phyloP scores from a whole-genome alignment of 306 rosid genomes.

The Geum urbanum region DNA sequence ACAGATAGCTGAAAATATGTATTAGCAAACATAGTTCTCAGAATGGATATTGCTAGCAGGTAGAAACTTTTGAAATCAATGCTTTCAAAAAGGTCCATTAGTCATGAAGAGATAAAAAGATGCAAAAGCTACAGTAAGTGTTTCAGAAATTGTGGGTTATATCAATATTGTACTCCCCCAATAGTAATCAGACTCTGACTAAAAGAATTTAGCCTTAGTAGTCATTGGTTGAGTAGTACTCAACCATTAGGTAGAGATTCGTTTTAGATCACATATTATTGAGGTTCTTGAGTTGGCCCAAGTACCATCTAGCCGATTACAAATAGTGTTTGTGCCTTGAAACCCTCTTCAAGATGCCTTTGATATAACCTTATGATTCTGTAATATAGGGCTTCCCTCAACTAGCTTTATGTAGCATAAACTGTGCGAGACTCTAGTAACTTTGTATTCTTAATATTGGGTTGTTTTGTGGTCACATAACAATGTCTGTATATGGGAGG shows the following conservation, averaged over 20 bases:
- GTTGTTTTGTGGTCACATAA: background rate
- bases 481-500: background rate
- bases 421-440: background rate
- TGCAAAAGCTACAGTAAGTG: too few species aligned
- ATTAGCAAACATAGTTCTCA: too few species aligned
- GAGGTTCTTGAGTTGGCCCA: background rate
- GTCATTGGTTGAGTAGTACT: too few species aligned
- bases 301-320: background rate
- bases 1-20: background rate
- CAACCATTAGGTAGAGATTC: background rate
- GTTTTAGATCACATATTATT: background rate
- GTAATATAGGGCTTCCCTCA: background rate
- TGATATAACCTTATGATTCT: too few species aligned
- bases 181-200: too few species aligned
- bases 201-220: background rate
- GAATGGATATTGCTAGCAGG: too few species aligned
- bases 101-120: too few species aligned
- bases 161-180: too few species aligned
- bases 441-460: background rate
- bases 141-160: too few species aligned
- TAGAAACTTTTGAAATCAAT: background rate
- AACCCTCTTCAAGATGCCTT: background rate
- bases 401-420: background rate
- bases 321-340: background rate
- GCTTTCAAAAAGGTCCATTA: too few species aligned